Evolutionary conservation across 495 filamentous ascomycete genomes (phyloP), one percentile per base, ranked within the genome.

Genomic region (Saxophila tyrrhenica): DNA sequence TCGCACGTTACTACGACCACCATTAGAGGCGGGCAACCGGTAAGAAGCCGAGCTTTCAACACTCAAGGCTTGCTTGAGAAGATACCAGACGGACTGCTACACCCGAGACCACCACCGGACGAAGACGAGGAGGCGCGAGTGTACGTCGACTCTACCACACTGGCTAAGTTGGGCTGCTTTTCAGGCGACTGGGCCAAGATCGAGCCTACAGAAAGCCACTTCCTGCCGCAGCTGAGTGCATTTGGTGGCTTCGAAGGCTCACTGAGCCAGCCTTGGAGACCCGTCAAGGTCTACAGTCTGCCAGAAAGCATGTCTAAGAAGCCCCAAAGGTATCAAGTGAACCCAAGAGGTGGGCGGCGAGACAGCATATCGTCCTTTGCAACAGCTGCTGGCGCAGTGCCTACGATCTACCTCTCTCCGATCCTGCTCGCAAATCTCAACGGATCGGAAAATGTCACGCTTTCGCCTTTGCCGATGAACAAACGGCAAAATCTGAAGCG

Each of bases 151-250:
- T 82, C 90, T 25, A 84, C 78, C 55, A 83, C 87, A 17, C 70
- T 98, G 11, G 80, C 85, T n/a, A 85, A 86, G 55, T 78, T 97
- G 39, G 87, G 89, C 24, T 96, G 89, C 65, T 98, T 98, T 67
- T 95, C 91, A 0, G 92, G 92, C 15, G 92, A 98, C 63, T 98
- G 92, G 92, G 87, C 96, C n/a, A 79, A 83, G 2, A 72, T 98
- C 19, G 87, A 92, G 69, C 71, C 78, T 0, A 75, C 84, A 15
- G 72, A 81, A 39, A 86, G 87, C 59, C 81, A 84, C 15, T 77
- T 79, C 13, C 39, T 73, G 3, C 74, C 75, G 45, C 55, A 58
- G 16, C 53, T 69, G 29, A 58, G 57, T 21, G 50, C 54, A 9
- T 67, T 62, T 70, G 73, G 56, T 68, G 24, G 19, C 15, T 77